Evolutionary conservation across 306 rosid species (phyloP).

Genomic region (Lathyrus sativus): DNA sequence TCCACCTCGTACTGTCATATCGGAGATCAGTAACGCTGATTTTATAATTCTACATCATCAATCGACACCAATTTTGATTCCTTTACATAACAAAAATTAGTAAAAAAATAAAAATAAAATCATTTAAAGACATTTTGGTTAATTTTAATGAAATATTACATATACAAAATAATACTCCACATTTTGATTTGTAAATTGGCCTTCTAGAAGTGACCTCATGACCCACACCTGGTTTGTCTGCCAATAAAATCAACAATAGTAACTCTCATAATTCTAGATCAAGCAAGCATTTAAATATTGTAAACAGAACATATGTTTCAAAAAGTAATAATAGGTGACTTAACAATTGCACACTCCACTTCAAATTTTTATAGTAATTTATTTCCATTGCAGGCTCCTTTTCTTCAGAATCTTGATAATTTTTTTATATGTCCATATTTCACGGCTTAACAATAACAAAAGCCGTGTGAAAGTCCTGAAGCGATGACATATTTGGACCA

Average conservation of each 20-base stretch:
- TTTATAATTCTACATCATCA: too few relatives aligned
- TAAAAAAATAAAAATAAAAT: too few relatives aligned
- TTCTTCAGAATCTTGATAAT: not conserved
- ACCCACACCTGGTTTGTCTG: not conserved
- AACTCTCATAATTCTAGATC: not conserved
- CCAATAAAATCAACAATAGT: not conserved
- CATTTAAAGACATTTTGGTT: too few relatives aligned
- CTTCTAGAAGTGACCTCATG: not conserved
- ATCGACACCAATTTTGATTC: too few relatives aligned
- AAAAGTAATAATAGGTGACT: not conserved
- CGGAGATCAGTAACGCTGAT: too few relatives aligned
- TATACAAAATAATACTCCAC: too few relatives aligned
- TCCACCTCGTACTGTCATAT: too few relatives aligned
- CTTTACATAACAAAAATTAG: too few relatives aligned
- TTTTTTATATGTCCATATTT: not conserved
- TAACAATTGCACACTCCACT: not conserved
- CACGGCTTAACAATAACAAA: not conserved
- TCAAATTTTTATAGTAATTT: too few relatives aligned
- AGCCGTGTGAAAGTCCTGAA: not conserved
- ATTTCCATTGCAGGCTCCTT: not conserved
- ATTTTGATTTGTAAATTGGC: not conserved
- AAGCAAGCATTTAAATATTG: not conserved
- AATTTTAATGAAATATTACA: too few relatives aligned
- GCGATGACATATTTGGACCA: not conserved
- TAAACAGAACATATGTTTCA: not conserved